Base-by-base conservation (phyloP, 306 rosid species). In the Gastrolobium bilobum region DNA sequence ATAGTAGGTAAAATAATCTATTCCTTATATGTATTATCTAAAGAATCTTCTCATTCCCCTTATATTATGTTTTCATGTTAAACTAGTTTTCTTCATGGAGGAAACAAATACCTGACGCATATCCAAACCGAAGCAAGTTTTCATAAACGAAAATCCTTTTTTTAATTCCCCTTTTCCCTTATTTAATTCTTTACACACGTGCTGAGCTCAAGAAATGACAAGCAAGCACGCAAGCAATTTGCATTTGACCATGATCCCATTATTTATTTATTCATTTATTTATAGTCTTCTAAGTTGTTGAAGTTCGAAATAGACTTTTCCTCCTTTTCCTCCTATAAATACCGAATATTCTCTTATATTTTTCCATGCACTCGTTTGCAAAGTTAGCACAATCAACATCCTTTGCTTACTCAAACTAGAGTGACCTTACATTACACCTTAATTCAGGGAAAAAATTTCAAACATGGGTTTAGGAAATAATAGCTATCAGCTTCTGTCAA, bases 401-500 rank as follows among this genome's bases (percentile, higher is more conserved):
- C 29, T 42, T 67, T 68, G 39, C 56, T n/a, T n/a, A 26, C 80
- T 70, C 68, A 51, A 38, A 50, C 58, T 47, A 76, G 52, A 54
- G 62, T 58, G 40, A 71, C 66, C 74, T 20, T 39, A 74, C 39
- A 29, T 10, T 39, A 37, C 35, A 48, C 26, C 13, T 68, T 68
- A 26, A 33, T 42, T 35, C 13, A 0, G 6, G 31, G 40, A n/a
- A 40, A 3, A 47, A 77, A 8, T 10, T 33, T 38, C 46, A n/a
- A 78, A 65, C 74, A 86, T 84, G 86, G 78, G 29, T 38, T 59
- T 80, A 1, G 69, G 7, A 1, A 68, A 54, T 39, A 56, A 80
- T 71, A 87, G 72, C 38, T 60, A 77, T 6, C 83, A 83, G 10
- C 78, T 76, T 78, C 76, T 94, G 0, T 92, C 97, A 1, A 89